Evolutionary conservation across 768 basidiomycete genomes (phyloP).

Genomic region (Tephrocybe sp.): DNA sequence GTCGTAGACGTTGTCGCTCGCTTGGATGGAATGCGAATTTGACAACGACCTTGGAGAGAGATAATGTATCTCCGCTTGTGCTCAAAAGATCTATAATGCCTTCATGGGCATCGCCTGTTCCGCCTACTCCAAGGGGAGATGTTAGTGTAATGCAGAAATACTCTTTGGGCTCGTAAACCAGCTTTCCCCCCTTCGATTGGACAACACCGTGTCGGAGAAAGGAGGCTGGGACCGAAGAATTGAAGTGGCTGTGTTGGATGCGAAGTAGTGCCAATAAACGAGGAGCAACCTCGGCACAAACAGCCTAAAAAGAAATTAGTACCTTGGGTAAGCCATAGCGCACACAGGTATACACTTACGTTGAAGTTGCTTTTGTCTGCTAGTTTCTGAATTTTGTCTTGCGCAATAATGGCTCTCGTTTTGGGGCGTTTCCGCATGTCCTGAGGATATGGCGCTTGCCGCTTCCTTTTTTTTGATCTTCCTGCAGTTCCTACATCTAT

Average conservation of each 20-base stretch:
- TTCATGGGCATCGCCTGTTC: slow-evolving; percentile 8
- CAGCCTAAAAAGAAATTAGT: neutral
- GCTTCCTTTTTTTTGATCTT: neutral
- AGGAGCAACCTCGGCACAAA: neutral
- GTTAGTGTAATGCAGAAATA: no score
- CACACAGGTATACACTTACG: no score
- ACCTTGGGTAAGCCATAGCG: no score
- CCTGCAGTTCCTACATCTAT: neutral
- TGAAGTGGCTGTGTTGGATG: slow-evolving; percentile 4
- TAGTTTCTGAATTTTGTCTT: no score
- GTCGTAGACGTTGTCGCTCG: slow-evolving; percentile 11
- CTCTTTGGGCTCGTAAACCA: no score
- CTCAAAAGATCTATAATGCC: neutral
- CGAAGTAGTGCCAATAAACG: slow-evolving; percentile 1
- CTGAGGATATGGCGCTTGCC: no score
- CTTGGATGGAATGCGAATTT: slow-evolving; percentile 14
- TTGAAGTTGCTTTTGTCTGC: no score
- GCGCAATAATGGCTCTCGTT: no score
- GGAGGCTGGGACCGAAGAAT: slow-evolving; percentile 3
- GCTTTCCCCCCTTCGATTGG: no score
- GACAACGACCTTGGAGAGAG: neutral
- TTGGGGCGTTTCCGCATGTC: no score
- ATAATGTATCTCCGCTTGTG: neutral
- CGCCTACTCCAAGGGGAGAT: no score
- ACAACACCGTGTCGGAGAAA: no score